Evolutionary conservation across 176 grass and related monocot species (phyloP).

Genomic region (Ensete glaucum): DNA sequence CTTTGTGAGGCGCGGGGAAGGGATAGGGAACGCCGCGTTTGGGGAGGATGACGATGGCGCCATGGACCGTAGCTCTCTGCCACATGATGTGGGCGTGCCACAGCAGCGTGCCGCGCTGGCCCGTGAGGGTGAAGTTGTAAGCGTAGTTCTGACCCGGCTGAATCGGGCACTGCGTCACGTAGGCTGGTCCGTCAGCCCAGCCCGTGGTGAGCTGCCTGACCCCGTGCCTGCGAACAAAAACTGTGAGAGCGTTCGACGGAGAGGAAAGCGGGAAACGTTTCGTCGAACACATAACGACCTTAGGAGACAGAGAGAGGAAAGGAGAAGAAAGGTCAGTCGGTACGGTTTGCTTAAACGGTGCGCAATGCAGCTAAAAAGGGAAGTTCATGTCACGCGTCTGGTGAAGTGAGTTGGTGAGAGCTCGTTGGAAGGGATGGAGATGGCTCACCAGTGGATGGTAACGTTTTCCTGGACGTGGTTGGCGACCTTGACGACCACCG

Average conservation of each 20-base stretch:
- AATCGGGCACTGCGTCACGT: slow-evolving; percentile 5
- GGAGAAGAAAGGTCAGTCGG: neutral
- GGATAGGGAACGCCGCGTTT: slow-evolving; percentile 52
- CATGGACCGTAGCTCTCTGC: slow-evolving; percentile 62
- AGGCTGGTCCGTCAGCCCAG: slow-evolving; percentile 31
- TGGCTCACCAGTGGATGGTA: slow-evolving; percentile 56
- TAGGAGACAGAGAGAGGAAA: neutral
- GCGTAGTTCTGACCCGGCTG: slow-evolving; percentile 62
- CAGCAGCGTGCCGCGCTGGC: slow-evolving; percentile 81
- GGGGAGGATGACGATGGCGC: slow-evolving; percentile 66
- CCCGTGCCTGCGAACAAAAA: slow-evolving; percentile 41
- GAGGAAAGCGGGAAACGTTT: too few species aligned
- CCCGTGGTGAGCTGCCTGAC: slow-evolving; percentile 59
- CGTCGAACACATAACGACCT: neutral
- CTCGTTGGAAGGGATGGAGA: neutral
- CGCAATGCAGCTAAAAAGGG: too few species aligned
- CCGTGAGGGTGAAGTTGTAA: slow-evolving; percentile 74
- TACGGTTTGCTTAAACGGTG: too few species aligned
- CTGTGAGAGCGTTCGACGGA: neutral
- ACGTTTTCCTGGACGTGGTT: slow-evolving; percentile 65
- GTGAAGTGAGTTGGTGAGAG: neutral
- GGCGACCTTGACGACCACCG: slow-evolving; percentile 56
- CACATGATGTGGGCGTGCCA: slow-evolving; percentile 87
- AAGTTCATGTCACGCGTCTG: too few species aligned
- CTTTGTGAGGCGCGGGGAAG: slow-evolving; percentile 50